These are phyloP conservation scores for Clitopilus hobsonii DNA, from an alignment of 768 basidiomycete genomes.

Conservation along the genomic window DNA sequence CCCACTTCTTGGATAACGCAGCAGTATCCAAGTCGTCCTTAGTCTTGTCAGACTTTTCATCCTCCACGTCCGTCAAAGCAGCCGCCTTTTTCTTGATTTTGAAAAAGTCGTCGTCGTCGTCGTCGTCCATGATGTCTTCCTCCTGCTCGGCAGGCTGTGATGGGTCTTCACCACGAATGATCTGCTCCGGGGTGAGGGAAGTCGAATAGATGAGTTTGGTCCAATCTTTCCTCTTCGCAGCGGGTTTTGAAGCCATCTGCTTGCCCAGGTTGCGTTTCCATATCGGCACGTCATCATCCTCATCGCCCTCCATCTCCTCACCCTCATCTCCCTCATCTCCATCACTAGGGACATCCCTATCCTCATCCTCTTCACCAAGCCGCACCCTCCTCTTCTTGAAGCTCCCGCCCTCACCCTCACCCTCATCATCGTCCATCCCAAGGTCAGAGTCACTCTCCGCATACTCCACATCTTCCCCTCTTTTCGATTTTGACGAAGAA, in stretches of 20 bases:
- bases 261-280: constrained; percentile 72
- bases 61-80: constrained; percentile 22
- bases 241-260: constrained; percentile 24
- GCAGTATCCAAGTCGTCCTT: constrained; percentile 54
- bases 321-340: constrained; percentile 32
- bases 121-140: constrained; percentile 29
- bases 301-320: constrained; percentile 32
- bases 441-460: constrained; percentile 80
- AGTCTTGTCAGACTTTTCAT: constrained; percentile 61
- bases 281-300: constrained; percentile 44
- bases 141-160: constrained; percentile 21
- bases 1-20: constrained; percentile 63
- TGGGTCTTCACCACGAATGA: constrained; percentile 40
- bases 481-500: constrained; percentile 25
- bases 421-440: constrained; percentile 40
- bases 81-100: constrained; percentile 38
- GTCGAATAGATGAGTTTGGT: constrained; percentile 81
- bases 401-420: constrained; percentile 9
- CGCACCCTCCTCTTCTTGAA: constrained; percentile 6
- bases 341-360: constrained; percentile 42
- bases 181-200: constrained; percentile 62
- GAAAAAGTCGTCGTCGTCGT: constrained; percentile 77
- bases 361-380: constrained; percentile 42
- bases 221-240: constrained; percentile 60
- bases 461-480: constrained; percentile 50